A percentile compares a stretch with the other conserved stretches of the same genome.
Evolutionary conservation across 176 grass and related monocot genomes (phyloP).

Genomic region (Carex parvula): DNA sequence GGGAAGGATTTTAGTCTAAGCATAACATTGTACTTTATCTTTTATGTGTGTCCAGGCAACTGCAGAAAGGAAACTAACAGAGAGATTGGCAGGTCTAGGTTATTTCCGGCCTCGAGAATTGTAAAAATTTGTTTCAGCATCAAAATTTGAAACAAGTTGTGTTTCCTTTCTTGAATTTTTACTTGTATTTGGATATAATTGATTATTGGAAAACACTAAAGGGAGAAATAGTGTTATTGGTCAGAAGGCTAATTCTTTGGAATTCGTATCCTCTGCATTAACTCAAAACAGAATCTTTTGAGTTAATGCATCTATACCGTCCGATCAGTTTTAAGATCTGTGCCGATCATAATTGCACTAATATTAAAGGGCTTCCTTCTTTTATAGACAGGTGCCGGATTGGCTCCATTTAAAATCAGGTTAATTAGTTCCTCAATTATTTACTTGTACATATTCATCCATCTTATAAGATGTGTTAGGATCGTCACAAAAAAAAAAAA

Average conservation of each 20-base stretch:
- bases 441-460: no score
- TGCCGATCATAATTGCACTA: no score
- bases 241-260: not conserved
- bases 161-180: not conserved
- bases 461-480: no score
- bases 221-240: not conserved
- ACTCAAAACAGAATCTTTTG: no score
- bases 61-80: slow-evolving; percentile 70
- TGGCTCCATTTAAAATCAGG: no score
- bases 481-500: no score
- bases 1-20: not conserved
- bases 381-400: no score
- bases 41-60: slow-evolving; percentile 49
- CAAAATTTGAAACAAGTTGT: not conserved
- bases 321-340: no score
- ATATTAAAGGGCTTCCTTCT: no score
- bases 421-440: no score
- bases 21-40: not conserved
- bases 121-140: not conserved
- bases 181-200: not conserved
- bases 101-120: slow-evolving; percentile 33
- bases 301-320: no score
- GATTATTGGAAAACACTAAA: not conserved
- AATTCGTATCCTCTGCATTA: no score
- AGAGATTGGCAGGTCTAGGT: slow-evolving; percentile 67